Percentiles rank a stretch among this genome's conserved stretches.
phyloP scores from a whole-genome alignment of 805 yeast species.

The Lipomyces mesembrius region DNA sequence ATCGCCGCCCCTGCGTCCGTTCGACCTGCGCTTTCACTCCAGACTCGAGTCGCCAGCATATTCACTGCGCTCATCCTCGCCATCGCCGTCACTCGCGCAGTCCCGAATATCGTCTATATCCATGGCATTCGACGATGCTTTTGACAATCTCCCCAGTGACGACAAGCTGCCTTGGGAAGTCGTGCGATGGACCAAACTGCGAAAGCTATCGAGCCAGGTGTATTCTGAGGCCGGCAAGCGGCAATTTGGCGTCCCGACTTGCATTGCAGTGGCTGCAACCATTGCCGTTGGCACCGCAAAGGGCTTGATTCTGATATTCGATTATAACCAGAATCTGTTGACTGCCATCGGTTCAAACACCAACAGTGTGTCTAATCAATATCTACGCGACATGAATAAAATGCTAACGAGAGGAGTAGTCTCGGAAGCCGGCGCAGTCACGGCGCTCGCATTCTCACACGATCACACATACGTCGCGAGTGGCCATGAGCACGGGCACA shows the following conservation, averaged over 20 bases:
- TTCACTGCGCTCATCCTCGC: slow-evolving; percentile 32
- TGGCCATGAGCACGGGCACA: slow-evolving; percentile 68
- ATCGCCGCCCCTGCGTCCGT: slow-evolving; percentile 33
- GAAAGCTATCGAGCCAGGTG: slow-evolving; percentile 47
- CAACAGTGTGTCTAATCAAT: slow-evolving; percentile 20
- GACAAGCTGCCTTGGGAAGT: slow-evolving; percentile 39
- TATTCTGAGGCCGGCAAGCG: slow-evolving; percentile 46
- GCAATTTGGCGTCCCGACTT: slow-evolving; percentile 58
- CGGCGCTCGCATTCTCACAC: slow-evolving; percentile 61
- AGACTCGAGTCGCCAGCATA: slow-evolving; percentile 35
- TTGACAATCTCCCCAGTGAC: slow-evolving; percentile 29
- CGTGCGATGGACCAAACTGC: slow-evolving; percentile 51
- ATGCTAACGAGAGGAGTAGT: slow-evolving; percentile 33
- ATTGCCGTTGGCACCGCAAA: slow-evolving; percentile 71
- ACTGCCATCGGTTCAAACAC: slow-evolving; percentile 48
- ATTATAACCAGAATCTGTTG: slow-evolving; percentile 64
- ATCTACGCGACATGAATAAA: not conserved
- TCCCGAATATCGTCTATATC: slow-evolving; percentile 33
- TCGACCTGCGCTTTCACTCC: slow-evolving; percentile 36
- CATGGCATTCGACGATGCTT: slow-evolving; percentile 30
- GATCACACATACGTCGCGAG: slow-evolving; percentile 74
- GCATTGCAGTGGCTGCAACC: slow-evolving; percentile 52
- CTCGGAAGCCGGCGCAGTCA: slow-evolving; percentile 54
- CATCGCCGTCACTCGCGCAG: slow-evolving; percentile 28
- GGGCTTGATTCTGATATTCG: slow-evolving; percentile 70